Base-by-base conservation (phyloP, 495 filamentous ascomycete species). In the Polyplosphaeria fusca region DNA sequence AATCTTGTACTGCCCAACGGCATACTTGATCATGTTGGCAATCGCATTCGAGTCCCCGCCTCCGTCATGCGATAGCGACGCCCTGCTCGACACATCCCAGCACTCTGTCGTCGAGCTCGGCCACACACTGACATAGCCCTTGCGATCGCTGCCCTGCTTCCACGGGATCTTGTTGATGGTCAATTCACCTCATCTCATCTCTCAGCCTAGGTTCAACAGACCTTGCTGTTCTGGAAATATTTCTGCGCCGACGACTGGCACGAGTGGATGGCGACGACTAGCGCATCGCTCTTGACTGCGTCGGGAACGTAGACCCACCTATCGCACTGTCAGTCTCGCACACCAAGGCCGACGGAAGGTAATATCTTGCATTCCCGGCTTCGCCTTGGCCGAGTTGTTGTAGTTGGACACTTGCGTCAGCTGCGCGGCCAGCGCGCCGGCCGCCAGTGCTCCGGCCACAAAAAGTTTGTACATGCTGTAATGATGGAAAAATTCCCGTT, bases 41-140 rank as follows among this genome's bases (percentile, higher is more conserved):
- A 82, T 78, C 14, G 76, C 75, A 18, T 72, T 69, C 18, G 73
- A 72, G 66, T 83, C 80, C 22, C 80, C 78, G 14, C 76, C 77
- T 7, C 68, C 70, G 50, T 77, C 75, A 59, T 80, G 79, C 9
- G 76, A 78, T n/a, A 82, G 68, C n/a, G 71, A 70, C 2, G 66
- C 68, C 1, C 67, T 50, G 55, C 67, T 74, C 14, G 75, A 64
- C 19, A 82, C 77, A 53, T 82, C 80, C 79, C 79, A 82, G 74
- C 80, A 83, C 63, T 76, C 77, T 63, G 65, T 74, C 45, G 67
- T 67, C 9, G 74, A 68, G 35, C 46, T 46, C 25, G 79, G 77
- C 67, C 78, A 83, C 56, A 83, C 77, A 37, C 78, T 61, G 52
- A 82, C 78, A 66, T 81, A 82, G 46, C 79, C 79, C 55, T 76